Evolutionary conservation across 2,329 filamentous ascomycete genomes (phyloP).

Genomic region (Lachnellula occidentalis): DNA sequence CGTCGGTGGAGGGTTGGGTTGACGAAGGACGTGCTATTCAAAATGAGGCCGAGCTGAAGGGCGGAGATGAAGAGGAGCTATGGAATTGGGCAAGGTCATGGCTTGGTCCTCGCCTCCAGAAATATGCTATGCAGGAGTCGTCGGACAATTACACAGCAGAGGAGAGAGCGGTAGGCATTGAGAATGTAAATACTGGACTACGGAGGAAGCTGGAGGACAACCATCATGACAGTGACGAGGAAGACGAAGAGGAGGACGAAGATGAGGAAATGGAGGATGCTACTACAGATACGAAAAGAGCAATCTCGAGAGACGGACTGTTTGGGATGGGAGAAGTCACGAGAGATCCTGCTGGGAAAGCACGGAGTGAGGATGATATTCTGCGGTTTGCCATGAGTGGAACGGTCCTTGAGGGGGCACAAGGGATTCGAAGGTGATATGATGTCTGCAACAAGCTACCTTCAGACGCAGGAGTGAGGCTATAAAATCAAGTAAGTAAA

Average conservation of each 20-base stretch:
- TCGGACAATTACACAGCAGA: conserved; percentile 66
- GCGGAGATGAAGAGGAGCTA: conserved; percentile 50
- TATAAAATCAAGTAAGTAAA: no score
- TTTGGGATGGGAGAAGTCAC: conserved; percentile 17
- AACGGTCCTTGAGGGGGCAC: background rate
- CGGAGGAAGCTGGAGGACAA: conserved; percentile 35
- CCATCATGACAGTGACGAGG: conserved; percentile 27
- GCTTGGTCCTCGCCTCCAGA: conserved; percentile 37
- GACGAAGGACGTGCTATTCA: conserved; percentile 51
- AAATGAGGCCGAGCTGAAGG: conserved; percentile 26
- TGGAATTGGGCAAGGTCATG: conserved; percentile 43
- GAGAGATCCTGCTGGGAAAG: conserved; percentile 16
- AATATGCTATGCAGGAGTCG: conserved; percentile 42
- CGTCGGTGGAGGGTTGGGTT: conserved; percentile 68
- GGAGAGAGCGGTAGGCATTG: conserved; percentile 60
- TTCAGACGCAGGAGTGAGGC: no score
- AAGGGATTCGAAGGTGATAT: background rate
- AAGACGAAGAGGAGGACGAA: conserved; percentile 49
- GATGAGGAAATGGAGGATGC: conserved; percentile 52
- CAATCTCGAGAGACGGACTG: conserved; percentile 11
- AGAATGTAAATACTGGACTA: conserved; percentile 69
- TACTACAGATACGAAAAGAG: conserved; percentile 16
- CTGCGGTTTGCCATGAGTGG: conserved; percentile 48
- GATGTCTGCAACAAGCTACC: no score
- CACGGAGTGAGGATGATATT: conserved; percentile 37